Percentiles rank a stretch among this genome's conserved stretches.
Conservation (phyloP, 2,329 filamentous ascomycete species). For the Bipolaris gigantea region DNA sequence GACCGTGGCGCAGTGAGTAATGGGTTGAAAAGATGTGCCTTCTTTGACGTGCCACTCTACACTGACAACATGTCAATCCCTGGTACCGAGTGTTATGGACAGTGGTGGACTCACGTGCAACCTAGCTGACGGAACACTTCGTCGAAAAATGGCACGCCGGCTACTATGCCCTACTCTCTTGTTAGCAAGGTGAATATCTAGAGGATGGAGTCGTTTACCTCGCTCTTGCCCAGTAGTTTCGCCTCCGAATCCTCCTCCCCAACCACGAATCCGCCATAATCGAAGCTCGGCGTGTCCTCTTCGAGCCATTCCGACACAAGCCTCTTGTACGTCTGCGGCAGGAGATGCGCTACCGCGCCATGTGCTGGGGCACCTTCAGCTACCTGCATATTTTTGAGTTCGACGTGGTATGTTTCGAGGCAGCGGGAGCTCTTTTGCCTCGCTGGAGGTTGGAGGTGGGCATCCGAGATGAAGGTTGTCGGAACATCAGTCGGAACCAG, state of each 20-base stretch:
- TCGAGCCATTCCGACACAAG: constrained; percentile 83
- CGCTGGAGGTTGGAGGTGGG: constrained; percentile 1
- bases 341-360: constrained; percentile 69
- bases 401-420: neutral
- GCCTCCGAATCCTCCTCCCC: constrained; percentile 63
- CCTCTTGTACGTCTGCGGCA: constrained; percentile 82
- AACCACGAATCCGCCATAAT: constrained; percentile 97
- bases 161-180: constrained; percentile 68
- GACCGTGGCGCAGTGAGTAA: constrained; percentile 74
- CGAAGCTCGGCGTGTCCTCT: constrained; percentile 94
- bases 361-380: constrained; percentile 58
- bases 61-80: constrained; percentile 34
- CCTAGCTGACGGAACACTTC: constrained; percentile 89
- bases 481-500: constrained; percentile 10
- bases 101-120: constrained; percentile 62
- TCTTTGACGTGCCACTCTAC: constrained; percentile 86
- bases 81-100: neutral
- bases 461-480: constrained; percentile 9
- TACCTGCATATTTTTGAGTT: constrained; percentile 9
- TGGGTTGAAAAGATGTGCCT: constrained; percentile 65
- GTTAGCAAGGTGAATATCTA: neutral
- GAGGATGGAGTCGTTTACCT: constrained; percentile 41
- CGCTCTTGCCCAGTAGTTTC: constrained; percentile 60
- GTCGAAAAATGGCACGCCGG: constrained; percentile 91
- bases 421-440: neutral